phyloP scores from a whole-genome alignment of 2,329 filamentous ascomycete genomes.

The Ceratocystis cacaofunesta region DNA sequence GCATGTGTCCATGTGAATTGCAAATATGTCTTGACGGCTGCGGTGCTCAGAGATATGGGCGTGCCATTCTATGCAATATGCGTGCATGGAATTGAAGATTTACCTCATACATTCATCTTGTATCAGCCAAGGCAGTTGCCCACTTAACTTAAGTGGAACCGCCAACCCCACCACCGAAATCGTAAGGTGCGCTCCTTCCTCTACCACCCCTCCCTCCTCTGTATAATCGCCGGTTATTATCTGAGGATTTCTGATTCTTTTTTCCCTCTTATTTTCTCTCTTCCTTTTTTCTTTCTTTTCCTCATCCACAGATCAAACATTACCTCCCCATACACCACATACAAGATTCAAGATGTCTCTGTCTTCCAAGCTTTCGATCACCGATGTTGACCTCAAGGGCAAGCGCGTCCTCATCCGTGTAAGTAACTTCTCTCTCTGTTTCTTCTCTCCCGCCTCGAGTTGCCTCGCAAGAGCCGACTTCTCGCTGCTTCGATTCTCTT shows the following conservation, averaged over 20 bases:
- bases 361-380: slow-evolving; percentile 94
- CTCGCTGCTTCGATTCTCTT: neutral
- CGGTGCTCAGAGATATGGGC: neutral
- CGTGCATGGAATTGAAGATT: neutral
- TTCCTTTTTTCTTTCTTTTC: slow-evolving; percentile 18
- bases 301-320: slow-evolving; percentile 18
- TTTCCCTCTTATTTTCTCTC: neutral
- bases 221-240: neutral
- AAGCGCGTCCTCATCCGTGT: slow-evolving; percentile 97
- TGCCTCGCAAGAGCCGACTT: slow-evolving; percentile 1
- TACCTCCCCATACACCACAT: slow-evolving; percentile 18
- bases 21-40: neutral
- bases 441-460: neutral
- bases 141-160: slow-evolving; percentile 3
- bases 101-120: neutral
- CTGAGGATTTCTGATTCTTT: neutral
- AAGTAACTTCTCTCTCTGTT: slow-evolving; percentile 29
- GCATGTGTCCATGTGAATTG: neutral
- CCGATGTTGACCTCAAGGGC: slow-evolving; percentile 90
- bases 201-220: neutral
- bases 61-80: neutral
- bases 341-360: slow-evolving; percentile 65
- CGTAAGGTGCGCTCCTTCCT: slow-evolving; percentile 1
- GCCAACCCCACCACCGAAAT: neutral
- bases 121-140: neutral